Evolutionary conservation across 192 early-diverging fungal genomes (phyloP).

Genomic region (Rhizophagus sp.): DNA sequence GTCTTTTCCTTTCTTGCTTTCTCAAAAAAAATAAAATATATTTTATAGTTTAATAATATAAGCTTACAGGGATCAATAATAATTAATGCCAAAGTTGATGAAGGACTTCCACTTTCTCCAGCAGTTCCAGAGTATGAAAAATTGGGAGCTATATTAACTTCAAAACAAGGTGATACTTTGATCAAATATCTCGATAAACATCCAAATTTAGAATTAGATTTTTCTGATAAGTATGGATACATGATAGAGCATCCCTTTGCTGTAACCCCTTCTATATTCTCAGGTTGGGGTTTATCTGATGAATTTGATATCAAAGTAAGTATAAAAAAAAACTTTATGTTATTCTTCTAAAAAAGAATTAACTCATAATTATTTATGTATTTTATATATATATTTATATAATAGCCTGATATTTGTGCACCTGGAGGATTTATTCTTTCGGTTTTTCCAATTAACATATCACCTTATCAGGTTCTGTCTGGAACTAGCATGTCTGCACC

Average conservation of each 20-base stretch:
- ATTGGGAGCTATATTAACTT: neutral
- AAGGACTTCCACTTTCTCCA: too few relatives aligned
- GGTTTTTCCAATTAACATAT: conserved; percentile 41
- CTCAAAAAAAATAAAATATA: too few relatives aligned
- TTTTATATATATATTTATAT: too few relatives aligned
- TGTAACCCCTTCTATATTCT: neutral
- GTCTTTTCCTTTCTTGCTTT: too few relatives aligned
- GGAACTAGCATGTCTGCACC: conserved; percentile 62
- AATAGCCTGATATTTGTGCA: conserved; percentile 52
- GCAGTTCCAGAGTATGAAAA: too few relatives aligned
- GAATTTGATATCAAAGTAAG: conserved; percentile 1
- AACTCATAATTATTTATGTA: too few relatives aligned
- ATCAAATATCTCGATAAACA: neutral
- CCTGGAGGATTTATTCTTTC: conserved; percentile 57
- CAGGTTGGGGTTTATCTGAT: neutral
- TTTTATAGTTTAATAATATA: too few relatives aligned
- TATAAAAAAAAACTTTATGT: neutral
- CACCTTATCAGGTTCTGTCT: conserved; percentile 41
- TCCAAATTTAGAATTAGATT: neutral
- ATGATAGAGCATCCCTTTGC: neutral
- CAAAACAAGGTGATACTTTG: neutral
- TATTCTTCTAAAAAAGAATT: too few relatives aligned
- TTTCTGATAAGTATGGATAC: conserved; percentile 8
- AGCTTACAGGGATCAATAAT: too few relatives aligned
- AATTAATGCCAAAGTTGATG: too few relatives aligned